Conservation (phyloP, 495 filamentous ascomycete species). For the Bryoglossum gracile region DNA sequence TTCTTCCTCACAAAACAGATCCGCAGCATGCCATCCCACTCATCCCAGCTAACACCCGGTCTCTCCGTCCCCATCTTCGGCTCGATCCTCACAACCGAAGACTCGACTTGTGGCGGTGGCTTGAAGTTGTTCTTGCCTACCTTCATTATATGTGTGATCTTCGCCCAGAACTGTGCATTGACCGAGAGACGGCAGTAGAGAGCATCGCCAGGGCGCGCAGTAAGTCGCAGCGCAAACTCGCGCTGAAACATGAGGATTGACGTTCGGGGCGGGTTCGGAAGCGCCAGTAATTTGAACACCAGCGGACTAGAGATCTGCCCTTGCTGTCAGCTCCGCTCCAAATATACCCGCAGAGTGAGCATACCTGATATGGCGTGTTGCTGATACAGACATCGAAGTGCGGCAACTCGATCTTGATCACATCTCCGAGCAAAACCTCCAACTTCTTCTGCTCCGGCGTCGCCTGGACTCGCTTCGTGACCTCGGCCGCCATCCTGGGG, state of each 20-base stretch:
- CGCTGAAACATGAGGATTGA: slow-evolving; percentile 87
- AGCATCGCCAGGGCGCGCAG: slow-evolving; percentile 70
- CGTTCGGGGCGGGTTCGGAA: slow-evolving; percentile 61
- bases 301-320: slow-evolving; percentile 78
- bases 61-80: slow-evolving; percentile 65
- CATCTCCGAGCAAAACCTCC: slow-evolving; percentile 83
- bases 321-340: background rate
- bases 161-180: slow-evolving; percentile 93
- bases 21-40: slow-evolving; percentile 86
- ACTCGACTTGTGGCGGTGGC: slow-evolving; percentile 86
- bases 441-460: slow-evolving; percentile 72
- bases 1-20: slow-evolving; percentile 74
- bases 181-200: slow-evolving; percentile 82
- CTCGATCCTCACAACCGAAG: slow-evolving; percentile 68
- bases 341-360: slow-evolving; percentile 9
- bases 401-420: slow-evolving; percentile 84
- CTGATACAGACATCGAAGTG: slow-evolving; percentile 87
- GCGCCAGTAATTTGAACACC: slow-evolving; percentile 82
- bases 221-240: slow-evolving; percentile 70
- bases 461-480: slow-evolving; percentile 89
- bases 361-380: slow-evolving; percentile 83
- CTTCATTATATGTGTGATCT: slow-evolving; percentile 73
- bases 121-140: slow-evolving; percentile 93
- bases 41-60: slow-evolving; percentile 82
- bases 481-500: slow-evolving; percentile 92